Evolutionary conservation across 2,329 filamentous ascomycete species (phyloP).

Genomic region (Pseudogymnoascus destructans): DNA sequence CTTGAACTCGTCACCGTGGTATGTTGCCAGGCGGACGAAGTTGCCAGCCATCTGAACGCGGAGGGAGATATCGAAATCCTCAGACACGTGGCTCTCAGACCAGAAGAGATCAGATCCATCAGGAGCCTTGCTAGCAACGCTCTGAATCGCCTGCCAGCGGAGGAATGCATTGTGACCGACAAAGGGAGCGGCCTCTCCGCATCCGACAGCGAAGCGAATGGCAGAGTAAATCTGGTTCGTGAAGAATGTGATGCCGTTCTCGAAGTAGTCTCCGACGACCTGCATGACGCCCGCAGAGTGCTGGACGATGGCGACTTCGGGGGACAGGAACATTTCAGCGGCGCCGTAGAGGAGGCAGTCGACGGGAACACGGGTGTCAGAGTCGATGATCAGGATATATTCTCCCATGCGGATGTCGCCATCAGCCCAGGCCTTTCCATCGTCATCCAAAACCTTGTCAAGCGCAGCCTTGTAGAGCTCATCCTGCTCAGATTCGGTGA

Average conservation of each 20-base stretch:
- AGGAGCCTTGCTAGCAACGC: conserved; percentile 41
- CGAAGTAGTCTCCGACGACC: conserved; percentile 58
- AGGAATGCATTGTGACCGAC: conserved; percentile 68
- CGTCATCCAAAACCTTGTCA: conserved; percentile 37
- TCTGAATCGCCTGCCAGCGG: conserved; percentile 52
- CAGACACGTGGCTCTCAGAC: conserved; percentile 64
- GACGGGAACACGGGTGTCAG: conserved; percentile 53
- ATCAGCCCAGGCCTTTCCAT: conserved; percentile 42
- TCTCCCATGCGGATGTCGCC: conserved; percentile 49
- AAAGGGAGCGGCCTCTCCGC: conserved; percentile 55
- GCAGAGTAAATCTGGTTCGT: conserved; percentile 66
- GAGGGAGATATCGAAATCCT: conserved; percentile 65
- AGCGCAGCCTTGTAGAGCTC: conserved; percentile 38
- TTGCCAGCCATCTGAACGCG: conserved; percentile 58
- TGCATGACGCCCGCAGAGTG: conserved; percentile 68
- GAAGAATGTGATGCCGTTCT: conserved; percentile 64
- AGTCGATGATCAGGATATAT: conserved; percentile 55
- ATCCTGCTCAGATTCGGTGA: conserved; percentile 29
- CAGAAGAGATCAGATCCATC: conserved; percentile 50
- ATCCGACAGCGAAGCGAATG: conserved; percentile 57
- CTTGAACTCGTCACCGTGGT: conserved; percentile 57
- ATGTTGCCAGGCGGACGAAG: conserved; percentile 54
- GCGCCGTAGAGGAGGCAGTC: conserved; percentile 59
- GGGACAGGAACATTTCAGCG: conserved; percentile 56
- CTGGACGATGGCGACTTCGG: conserved; percentile 59